These are phyloP conservation scores for Asterella californica DNA, from an alignment of 225 moss, liverwort and hornwort species.

Conservation along the genomic window DNA sequence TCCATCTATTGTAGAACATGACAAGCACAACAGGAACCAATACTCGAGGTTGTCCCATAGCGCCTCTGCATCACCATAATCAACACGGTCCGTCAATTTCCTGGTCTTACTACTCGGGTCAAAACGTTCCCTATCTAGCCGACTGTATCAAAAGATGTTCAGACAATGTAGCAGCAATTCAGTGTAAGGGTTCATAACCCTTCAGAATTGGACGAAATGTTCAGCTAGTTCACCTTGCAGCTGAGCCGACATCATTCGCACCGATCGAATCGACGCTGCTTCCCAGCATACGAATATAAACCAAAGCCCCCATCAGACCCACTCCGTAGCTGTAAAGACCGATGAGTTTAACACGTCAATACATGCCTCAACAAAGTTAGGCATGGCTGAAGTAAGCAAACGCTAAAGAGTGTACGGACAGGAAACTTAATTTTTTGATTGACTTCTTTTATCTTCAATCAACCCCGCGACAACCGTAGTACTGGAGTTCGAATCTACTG, in stretches of 20 bases:
- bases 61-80: constrained; percentile 50
- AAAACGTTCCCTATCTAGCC: neutral
- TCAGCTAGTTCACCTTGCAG: constrained; percentile 50
- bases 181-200: neutral
- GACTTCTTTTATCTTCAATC: neutral
- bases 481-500: neutral
- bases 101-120: neutral
- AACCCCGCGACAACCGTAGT: neutral
- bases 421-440: neutral
- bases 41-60: constrained; percentile 75
- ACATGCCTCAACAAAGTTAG: neutral
- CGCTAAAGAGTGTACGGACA: neutral
- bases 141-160: neutral
- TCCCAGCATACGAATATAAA: constrained; percentile 89
- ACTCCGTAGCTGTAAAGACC: constrained; percentile 59
- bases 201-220: neutral
- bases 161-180: neutral
- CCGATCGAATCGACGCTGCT: constrained; percentile 79
- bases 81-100: neutral
- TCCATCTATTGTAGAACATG: constrained; percentile 98
- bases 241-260: constrained; percentile 33
- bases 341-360: neutral
- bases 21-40: constrained; percentile 82
- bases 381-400: neutral
- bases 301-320: constrained; percentile 69